Conservation (phyloP, 1,139 yeast species). For the Pneumocystis sp. region DNA sequence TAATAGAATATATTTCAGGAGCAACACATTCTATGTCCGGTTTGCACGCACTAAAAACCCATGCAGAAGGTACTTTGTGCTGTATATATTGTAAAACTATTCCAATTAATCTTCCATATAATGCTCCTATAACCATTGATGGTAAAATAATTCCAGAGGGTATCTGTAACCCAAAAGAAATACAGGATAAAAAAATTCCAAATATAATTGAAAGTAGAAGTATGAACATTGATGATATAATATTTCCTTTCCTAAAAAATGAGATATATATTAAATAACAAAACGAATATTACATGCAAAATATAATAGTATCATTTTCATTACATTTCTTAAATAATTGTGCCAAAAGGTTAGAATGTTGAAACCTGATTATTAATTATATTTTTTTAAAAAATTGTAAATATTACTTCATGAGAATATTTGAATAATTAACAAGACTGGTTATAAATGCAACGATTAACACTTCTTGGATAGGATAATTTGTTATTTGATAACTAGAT, state of each 20-base stretch:
- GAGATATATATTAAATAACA: background rate
- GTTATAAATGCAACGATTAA: background rate
- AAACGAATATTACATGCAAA: background rate
- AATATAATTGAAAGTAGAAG: background rate
- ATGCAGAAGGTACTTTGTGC: slow-evolving; percentile 8
- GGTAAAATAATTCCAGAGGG: slow-evolving; percentile 60
- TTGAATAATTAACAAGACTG: background rate
- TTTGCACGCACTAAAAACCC: slow-evolving; percentile 16
- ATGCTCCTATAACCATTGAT: slow-evolving; percentile 53
- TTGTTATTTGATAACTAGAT: background rate
- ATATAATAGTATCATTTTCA: background rate
- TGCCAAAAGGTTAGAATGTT: slow-evolving; percentile 39
- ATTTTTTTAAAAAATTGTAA: background rate
- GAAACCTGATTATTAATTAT: slow-evolving; percentile 38
- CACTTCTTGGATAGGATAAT: background rate
- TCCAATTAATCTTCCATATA: slow-evolving; percentile 44
- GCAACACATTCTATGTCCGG: slow-evolving; percentile 26
- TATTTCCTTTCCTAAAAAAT: background rate
- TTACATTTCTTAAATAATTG: slow-evolving; percentile 23
- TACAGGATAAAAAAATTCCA: slow-evolving; percentile 19
- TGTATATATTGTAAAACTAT: slow-evolving; percentile 29
- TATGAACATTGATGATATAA: background rate
- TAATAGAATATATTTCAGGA: slow-evolving; percentile 50
- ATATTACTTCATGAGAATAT: background rate
- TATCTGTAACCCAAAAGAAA: slow-evolving; percentile 46